Base-by-base conservation (phyloP, 352 stramenopile genomes). In the Phytopythium ostracodes region DNA sequence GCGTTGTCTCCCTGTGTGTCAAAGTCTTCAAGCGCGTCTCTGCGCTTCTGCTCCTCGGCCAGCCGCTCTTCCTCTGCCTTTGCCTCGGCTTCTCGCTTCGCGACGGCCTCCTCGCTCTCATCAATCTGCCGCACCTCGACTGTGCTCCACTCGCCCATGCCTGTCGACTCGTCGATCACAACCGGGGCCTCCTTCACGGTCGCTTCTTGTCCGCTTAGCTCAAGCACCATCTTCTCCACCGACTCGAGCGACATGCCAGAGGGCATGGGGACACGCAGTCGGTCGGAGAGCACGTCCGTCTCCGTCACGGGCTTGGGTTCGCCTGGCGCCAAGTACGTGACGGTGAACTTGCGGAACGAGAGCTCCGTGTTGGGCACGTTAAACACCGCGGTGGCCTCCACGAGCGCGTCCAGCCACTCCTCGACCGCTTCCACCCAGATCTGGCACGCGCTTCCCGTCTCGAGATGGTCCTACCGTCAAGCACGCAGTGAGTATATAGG, bases 91-190 rank as follows among this genome's bases (percentile, higher is more conserved):
- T 68, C 67, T 43, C 72, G 78, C 46, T 84, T 65, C 1, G 72
- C 82, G 1, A 89, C 64, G n/a, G 72, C 81, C 64, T 88, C 84
- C 0, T 81, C 72, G 15, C 73, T 90, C 61, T 95, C 87, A 44
- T 92, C 84, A 33, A 94, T 87, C 40, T 90, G 69, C 11, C 72
- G 72, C 33, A 95, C 78, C 52, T 77, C 72, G 4, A 95, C 83
- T 3, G 81, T 94, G 53, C 68, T 91, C 87, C 87, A 95, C 54
- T 88, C 79, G 36, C 87, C 81, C 75, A 94, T 94, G 12, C 84
- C 87, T 0, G 87, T 92, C 5, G 77, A 79, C 63, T 89, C 76
- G 35, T 93, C 79, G 25, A 92, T 81, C 44, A 64, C 49, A 11
- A 83, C 62, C 55, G 54, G 36, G 15, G 24, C 46, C 25, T 35